These are phyloP conservation scores for Blakeslea trispora DNA, from an alignment of 371 early-diverging fungal species.

Conservation along the genomic window DNA sequence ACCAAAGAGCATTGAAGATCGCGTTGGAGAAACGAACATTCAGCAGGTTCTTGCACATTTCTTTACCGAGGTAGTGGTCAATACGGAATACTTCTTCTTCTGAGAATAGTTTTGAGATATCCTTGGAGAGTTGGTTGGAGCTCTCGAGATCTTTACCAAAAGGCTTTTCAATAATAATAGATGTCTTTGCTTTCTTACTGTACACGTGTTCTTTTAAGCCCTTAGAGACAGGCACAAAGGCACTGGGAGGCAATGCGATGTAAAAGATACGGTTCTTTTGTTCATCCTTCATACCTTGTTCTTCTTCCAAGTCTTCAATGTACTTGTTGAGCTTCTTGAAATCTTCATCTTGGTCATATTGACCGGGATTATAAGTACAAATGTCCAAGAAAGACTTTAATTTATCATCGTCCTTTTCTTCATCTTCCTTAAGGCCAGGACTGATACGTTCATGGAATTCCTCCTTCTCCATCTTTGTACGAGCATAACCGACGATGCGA, in stretches of 20 bases:
- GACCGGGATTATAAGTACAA: conserved; percentile 24
- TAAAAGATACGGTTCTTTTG: conserved; percentile 85
- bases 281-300: conserved; percentile 34
- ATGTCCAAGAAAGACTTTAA: conserved; percentile 20
- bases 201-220: conserved; percentile 73
- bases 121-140: conserved; percentile 67
- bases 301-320: conserved; percentile 57
- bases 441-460: conserved; percentile 81
- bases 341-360: conserved; percentile 83
- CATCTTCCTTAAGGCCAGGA: conserved; percentile 66
- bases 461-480: conserved; percentile 75
- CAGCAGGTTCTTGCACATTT: conserved; percentile 97
- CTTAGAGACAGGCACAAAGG: conserved; percentile 84
- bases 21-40: conserved; percentile 92
- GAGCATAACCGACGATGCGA: conserved; percentile 95
- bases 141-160: conserved; percentile 94
- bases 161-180: conserved; percentile 98
- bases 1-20: conserved; percentile 91
- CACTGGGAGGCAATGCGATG: conserved; percentile 97
- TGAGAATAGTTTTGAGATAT: conserved; percentile 72
- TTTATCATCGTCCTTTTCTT: conserved; percentile 36
- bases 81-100: conserved; percentile 96
- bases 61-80: conserved; percentile 98
- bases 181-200: conserved; percentile 55
- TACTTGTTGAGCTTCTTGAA: conserved; percentile 67